These are phyloP conservation scores for Quercus parvula DNA, from an alignment of 306 rosid genomes.

Conservation along the genomic window DNA sequence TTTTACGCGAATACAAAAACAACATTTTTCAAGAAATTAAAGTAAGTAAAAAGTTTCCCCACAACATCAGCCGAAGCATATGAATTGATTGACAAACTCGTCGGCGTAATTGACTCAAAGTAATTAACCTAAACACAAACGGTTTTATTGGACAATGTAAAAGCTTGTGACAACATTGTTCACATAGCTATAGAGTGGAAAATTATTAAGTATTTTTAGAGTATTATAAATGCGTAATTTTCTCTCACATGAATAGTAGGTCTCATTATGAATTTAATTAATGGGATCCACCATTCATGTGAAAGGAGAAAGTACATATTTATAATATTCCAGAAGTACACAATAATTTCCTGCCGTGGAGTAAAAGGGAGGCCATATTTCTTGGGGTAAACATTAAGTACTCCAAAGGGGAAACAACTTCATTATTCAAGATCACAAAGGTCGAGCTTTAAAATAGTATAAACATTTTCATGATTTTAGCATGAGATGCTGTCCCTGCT, in stretches of 20 bases:
- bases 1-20: not conserved
- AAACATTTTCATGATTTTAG: not conserved
- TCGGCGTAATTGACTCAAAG: slow-evolving; percentile 33
- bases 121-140: not conserved
- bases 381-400: slow-evolving; percentile 5
- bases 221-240: too few species aligned
- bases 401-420: slow-evolving; percentile 5
- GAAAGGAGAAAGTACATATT: too few species aligned
- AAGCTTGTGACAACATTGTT: slow-evolving; percentile 4
- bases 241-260: too few species aligned
- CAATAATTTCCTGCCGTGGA: too few species aligned
- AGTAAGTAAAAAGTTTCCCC: not conserved
- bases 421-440: not conserved
- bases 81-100: not conserved
- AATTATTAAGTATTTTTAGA: too few species aligned
- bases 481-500: slow-evolving; percentile 1
- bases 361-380: slow-evolving; percentile 1
- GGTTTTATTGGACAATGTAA: not conserved
- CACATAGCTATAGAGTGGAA: too few species aligned
- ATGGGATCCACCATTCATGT: too few species aligned
- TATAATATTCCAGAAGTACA: too few species aligned
- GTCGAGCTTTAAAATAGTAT: not conserved
- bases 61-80: not conserved
- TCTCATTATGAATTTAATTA: too few species aligned
- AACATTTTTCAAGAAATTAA: not conserved